Evolutionary conservation across 169 alveolate species (phyloP), one percentile per base, ranked within the genome.

Genomic region (Cryptosporidium ubiquitum): DNA sequence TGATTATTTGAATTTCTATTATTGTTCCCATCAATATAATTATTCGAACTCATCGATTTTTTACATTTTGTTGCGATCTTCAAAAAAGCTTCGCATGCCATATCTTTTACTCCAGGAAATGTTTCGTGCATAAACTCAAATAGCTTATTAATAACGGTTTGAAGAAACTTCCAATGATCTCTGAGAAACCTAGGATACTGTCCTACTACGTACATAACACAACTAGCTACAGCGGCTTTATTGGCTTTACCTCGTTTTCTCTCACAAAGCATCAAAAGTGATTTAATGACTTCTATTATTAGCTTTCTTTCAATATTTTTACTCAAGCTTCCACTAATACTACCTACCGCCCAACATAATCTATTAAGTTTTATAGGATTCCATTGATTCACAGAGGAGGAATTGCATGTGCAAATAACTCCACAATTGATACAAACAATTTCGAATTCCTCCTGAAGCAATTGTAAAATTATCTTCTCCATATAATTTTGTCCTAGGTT

Each of bases 61-160:
- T 96, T 97, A 92, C 99, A 97, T 71, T 96, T 97, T 71, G 95
- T 93, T 26, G 98, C 92, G 29, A 98, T 97, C 74, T 97, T 97
- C 73, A 98, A 91, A 92, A 98, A 97, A 2, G 99, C 98, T 58
- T 97, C 99, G 84, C 98, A 96, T 4, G 99, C 99, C 99, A 98
- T 98, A 91, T 98, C 99, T 92, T 98, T 97, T 9, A 99, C 99
- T 26, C 99, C 99, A 35, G 99, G 99, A 85, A 97, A 98, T 26
- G 97, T 93, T 93, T 99, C 99, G 61, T 97, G 98, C 99, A 98
- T 98, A 93, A 99, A 99, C 91, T 99, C 99, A 92, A 98, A 97
- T 52, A 99, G 95, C 93, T 99, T 99, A 92, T 96, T 96, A 66
- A 98, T 94, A 37, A 99, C 99, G 3, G 99, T 98, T 92, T 96